Evolutionary conservation across 1,284 basidiomycete species (phyloP).

Genomic region (Cystobasidium slooffiae): DNA sequence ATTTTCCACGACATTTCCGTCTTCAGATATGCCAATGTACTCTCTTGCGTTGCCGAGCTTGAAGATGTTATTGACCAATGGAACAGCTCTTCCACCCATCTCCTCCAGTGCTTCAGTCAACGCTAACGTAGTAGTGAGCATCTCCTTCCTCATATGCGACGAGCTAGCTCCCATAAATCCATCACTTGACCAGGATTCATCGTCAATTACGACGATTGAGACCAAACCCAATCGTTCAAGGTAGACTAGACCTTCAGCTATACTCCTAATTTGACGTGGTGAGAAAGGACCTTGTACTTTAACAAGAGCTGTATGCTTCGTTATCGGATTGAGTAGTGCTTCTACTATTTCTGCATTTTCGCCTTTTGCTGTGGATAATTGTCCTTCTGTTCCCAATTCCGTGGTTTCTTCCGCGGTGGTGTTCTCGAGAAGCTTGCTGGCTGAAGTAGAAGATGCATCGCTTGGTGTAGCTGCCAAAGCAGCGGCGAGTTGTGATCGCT

Average conservation of each 20-base stretch:
- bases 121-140: constrained; percentile 65
- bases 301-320: constrained; percentile 85
- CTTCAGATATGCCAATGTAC: constrained; percentile 33
- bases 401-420: not conserved
- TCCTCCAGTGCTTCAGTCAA: constrained; percentile 81
- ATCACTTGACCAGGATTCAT: constrained; percentile 69
- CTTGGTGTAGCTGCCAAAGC: not conserved
- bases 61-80: constrained; percentile 82
- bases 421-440: not conserved
- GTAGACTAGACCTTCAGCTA: constrained; percentile 90
- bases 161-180: constrained; percentile 49
- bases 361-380: not conserved
- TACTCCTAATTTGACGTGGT: constrained; percentile 91
- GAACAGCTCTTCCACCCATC: constrained; percentile 83
- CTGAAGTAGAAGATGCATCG: not conserved
- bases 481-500: constrained; percentile 34
- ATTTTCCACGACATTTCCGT: not conserved
- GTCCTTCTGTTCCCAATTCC: not conserved
- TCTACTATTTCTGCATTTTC: constrained; percentile 67
- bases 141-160: constrained; percentile 66
- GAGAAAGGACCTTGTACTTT: constrained; percentile 97
- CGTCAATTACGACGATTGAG: constrained; percentile 91
- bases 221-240: constrained; percentile 94
- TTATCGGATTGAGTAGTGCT: constrained; percentile 82
- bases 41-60: constrained; percentile 73